Evolutionary conservation across 2,329 filamentous ascomycete species (phyloP).

Genomic region (Byssothecium circinans): DNA sequence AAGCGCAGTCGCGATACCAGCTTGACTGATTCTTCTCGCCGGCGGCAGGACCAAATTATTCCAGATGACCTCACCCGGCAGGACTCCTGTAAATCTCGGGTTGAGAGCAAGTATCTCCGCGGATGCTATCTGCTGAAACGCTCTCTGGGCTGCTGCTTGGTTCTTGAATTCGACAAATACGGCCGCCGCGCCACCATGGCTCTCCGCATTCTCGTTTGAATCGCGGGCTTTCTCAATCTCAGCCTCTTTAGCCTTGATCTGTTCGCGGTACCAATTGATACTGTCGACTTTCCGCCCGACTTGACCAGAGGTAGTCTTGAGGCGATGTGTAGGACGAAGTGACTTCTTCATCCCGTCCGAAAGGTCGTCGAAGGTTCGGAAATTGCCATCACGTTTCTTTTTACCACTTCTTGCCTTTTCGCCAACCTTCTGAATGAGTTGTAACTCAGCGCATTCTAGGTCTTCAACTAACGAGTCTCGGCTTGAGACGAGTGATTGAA

Average conservation of each 20-base stretch:
- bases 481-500: conserved; percentile 79
- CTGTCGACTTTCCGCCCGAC: conserved; percentile 91
- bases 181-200: conserved; percentile 66
- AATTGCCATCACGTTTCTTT: conserved; percentile 55
- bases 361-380: conserved; percentile 55
- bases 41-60: conserved; percentile 72
- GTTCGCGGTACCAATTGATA: conserved; percentile 82
- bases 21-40: conserved; percentile 85
- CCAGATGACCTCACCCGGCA: conserved; percentile 86
- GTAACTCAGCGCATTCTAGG: conserved; percentile 84
- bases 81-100: conserved; percentile 80
- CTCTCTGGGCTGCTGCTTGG: conserved; percentile 81
- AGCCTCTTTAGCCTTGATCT: conserved; percentile 74
- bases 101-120: conserved; percentile 69
- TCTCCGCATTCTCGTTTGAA: conserved; percentile 60
- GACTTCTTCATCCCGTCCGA: conserved; percentile 64
- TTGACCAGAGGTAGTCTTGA: conserved; percentile 45
- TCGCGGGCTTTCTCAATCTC: conserved; percentile 70
- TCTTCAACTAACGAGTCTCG: conserved; percentile 78
- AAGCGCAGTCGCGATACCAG: conserved; percentile 69
- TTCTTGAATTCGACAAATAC: conserved; percentile 89
- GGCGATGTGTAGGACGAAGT: conserved; percentile 46
- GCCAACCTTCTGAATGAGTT: conserved; percentile 79
- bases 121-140: conserved; percentile 65
- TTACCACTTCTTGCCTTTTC: conserved; percentile 65